Percentiles rank a stretch among this genome's conserved stretches.
phyloP scores from a whole-genome alignment of 768 basidiomycete species.

The Kwoniella dejecticola region DNA sequence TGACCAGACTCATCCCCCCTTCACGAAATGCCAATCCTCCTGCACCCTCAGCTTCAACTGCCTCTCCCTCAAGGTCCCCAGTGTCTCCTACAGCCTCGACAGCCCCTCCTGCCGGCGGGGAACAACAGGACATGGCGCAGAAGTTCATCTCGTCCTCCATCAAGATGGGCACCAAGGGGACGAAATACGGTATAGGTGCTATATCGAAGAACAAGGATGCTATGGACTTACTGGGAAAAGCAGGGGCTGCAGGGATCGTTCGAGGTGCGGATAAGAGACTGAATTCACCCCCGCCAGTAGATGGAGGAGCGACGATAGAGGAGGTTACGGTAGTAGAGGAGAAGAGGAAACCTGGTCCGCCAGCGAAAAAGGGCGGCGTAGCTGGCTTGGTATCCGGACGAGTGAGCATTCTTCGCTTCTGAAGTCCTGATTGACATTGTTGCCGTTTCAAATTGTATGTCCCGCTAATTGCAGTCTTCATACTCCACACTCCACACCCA shows the following conservation, averaged over 20 bases:
- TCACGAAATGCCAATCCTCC: slow-evolving; percentile 13
- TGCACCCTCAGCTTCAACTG: not conserved
- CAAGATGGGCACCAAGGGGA: slow-evolving; percentile 30
- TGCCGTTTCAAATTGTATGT: no score
- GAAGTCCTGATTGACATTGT: not conserved
- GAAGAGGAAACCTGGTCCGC: slow-evolving; percentile 22
- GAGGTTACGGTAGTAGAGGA: slow-evolving; percentile 1
- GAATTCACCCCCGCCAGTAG: slow-evolving; percentile 13
- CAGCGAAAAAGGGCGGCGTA: slow-evolving; percentile 32
- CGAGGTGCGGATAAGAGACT: slow-evolving; percentile 26
- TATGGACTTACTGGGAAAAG: slow-evolving; percentile 39
- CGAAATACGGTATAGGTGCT: slow-evolving; percentile 27
- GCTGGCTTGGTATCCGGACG: slow-evolving; percentile 30
- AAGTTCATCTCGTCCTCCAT: slow-evolving; percentile 32
- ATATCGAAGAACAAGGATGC: slow-evolving; percentile 36
- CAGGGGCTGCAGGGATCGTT: slow-evolving; percentile 38
- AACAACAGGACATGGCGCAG: slow-evolving; percentile 38
- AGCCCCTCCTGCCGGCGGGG: slow-evolving; percentile 2
- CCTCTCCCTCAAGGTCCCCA: not conserved
- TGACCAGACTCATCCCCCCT: slow-evolving; percentile 10
- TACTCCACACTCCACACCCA: not conserved
- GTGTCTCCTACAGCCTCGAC: not conserved
- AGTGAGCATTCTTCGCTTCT: slow-evolving; percentile 18
- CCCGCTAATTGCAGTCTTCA: not conserved
- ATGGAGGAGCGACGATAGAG: slow-evolving; percentile 7